Conservation (phyloP, 805 yeast genomes). For the Saturnispora zaruensis region DNA sequence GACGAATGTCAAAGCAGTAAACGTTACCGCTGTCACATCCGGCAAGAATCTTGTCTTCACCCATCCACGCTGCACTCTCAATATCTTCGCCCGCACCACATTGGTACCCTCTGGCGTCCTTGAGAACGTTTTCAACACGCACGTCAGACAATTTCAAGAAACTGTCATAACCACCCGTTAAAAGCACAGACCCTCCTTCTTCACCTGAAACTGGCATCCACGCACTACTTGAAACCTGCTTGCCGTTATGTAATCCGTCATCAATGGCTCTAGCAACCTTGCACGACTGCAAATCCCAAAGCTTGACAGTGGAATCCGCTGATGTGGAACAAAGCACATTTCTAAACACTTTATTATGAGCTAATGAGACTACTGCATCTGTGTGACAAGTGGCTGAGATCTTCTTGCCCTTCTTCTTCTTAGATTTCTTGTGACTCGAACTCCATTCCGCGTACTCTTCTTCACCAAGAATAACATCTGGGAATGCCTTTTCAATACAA, state of each 20-base stretch:
- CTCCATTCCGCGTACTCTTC: slow-evolving; percentile 32
- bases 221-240: slow-evolving; percentile 74
- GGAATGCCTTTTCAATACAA: slow-evolving; percentile 86
- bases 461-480: slow-evolving; percentile 87
- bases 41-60: slow-evolving; percentile 43
- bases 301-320: slow-evolving; percentile 88
- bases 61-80: slow-evolving; percentile 71
- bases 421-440: slow-evolving; percentile 23
- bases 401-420: slow-evolving; percentile 38
- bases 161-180: slow-evolving; percentile 94
- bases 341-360: slow-evolving; percentile 75
- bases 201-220: slow-evolving; percentile 56
- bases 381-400: slow-evolving; percentile 60
- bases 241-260: slow-evolving; percentile 56
- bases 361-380: slow-evolving; percentile 83
- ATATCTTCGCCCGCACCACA: slow-evolving; percentile 66
- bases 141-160: slow-evolving; percentile 77
- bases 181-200: slow-evolving; percentile 53
- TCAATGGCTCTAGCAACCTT: slow-evolving; percentile 71
- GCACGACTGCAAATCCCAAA: slow-evolving; percentile 83
- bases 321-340: slow-evolving; percentile 88
- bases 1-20: slow-evolving; percentile 79
- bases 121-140: slow-evolving; percentile 53
- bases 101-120: slow-evolving; percentile 56
- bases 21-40: slow-evolving; percentile 90